Percentiles rank a stretch among this genome's conserved stretches.
Evolutionary conservation across 345 rosid species (phyloP).

Genomic region (Melastoma malabathricum): DNA sequence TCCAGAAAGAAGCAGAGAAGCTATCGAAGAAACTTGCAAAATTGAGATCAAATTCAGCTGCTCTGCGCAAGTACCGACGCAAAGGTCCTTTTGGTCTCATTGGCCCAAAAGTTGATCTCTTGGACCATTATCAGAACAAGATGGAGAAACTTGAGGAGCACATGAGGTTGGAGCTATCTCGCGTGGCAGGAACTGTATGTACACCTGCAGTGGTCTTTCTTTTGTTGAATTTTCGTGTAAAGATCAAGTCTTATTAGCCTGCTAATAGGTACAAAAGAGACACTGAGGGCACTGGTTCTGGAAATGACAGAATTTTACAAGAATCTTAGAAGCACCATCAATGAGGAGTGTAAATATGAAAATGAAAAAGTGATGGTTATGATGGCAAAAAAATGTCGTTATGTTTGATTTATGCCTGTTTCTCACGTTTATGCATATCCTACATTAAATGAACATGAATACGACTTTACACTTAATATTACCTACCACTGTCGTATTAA

Average conservation of each 20-base stretch:
- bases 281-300: too few relatives aligned
- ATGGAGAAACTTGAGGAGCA: constrained; percentile 51
- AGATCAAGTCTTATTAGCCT: neutral
- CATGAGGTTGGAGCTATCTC: constrained; percentile 43
- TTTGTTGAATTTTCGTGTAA: neutral
- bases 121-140: constrained; percentile 51
- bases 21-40: constrained; percentile 39
- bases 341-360: too few relatives aligned
- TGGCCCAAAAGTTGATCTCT: constrained; percentile 48
- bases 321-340: too few relatives aligned
- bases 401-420: too few relatives aligned
- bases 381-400: too few relatives aligned
- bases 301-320: too few relatives aligned
- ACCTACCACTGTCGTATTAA: too few relatives aligned
- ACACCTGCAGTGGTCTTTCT: neutral
- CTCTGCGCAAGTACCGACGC: constrained; percentile 25
- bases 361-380: too few relatives aligned
- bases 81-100: constrained; percentile 64
- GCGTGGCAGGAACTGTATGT: constrained; percentile 49
- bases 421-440: too few relatives aligned
- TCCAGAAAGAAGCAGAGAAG: constrained; percentile 55
- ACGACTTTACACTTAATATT: too few relatives aligned
- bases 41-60: constrained; percentile 24
- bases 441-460: too few relatives aligned
- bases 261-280: neutral